Percentiles rank a stretch among this genome's conserved stretches.
These are phyloP conservation scores for Silene vulgaris DNA, from an alignment of 179 eudicot genomes.

Conservation along the genomic window DNA sequence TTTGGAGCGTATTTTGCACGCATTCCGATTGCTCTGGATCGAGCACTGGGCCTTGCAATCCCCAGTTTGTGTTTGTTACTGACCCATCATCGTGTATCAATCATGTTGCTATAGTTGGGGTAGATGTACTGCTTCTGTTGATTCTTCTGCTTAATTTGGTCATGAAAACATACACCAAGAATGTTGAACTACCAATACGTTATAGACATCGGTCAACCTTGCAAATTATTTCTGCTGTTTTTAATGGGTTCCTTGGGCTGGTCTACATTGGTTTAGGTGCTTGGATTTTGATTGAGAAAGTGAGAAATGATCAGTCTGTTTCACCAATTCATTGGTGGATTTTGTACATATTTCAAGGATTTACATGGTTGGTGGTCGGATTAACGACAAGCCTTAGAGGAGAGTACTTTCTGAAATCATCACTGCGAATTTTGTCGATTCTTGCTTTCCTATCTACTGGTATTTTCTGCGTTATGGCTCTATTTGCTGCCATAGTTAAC, in stretches of 20 bases:
- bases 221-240: conserved; percentile 40
- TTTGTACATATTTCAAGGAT: conserved; percentile 47
- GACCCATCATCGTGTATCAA: conserved; percentile 28
- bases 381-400: conserved; percentile 48
- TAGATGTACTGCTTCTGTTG: conserved; percentile 36
- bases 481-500: conserved; percentile 32
- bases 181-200: conserved; percentile 17
- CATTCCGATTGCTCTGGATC: conserved; percentile 14
- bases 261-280: conserved; percentile 44
- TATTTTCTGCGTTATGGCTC: conserved; percentile 37
- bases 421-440: conserved; percentile 43
- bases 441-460: conserved; percentile 44
- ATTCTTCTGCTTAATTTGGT: conserved; percentile 37
- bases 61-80: conserved; percentile 12
- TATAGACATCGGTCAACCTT: conserved; percentile 20
- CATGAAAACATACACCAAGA: conserved; percentile 1
- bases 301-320: conserved; percentile 29
- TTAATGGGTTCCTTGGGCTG: conserved; percentile 53
- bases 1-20: conserved; percentile 21
- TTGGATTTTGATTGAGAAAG: conserved; percentile 44
- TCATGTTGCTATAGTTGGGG: conserved; percentile 19
- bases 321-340: conserved; percentile 57
- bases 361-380: conserved; percentile 51
- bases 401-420: conserved; percentile 31
- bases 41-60: conserved; percentile 14